Base-by-base conservation (phyloP, 495 filamentous ascomycete genomes). In the Neurospora sp. region DNA sequence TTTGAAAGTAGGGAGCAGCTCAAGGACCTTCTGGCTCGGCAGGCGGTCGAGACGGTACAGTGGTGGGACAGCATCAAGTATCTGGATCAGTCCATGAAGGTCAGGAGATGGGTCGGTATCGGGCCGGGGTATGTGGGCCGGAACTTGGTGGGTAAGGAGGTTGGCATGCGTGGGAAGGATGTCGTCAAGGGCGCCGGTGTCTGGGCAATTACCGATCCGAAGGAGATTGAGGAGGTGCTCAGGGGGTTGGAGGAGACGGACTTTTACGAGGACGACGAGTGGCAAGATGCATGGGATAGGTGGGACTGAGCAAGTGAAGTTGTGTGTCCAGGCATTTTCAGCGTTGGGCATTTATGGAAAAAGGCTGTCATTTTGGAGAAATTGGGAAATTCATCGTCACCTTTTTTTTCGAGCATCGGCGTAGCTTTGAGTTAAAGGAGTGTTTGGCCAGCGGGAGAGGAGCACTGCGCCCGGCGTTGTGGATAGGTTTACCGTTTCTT, bases 1-100 rank as follows among this genome's bases (percentile, higher is more conserved):
- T 97, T 97, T 75, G 81, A 83, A 72, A 91, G 87, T 69, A 88
- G 87, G 74, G 88, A 89, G 31, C 88, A 96, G 59, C 83, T 99
- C 31, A 92, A 91, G 75, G 87, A 93, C 73, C 81, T 95, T 5
- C 79, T 97, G 41, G 91, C 93, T 14, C 82, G 92, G 72, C 89
- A 92, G 76, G 93, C 90, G 68, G 90, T 94, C 16, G 93, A 97
- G 82, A 98, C 95, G 16, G 93, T 99, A 16, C 85, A 87, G 73
- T 99, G 96, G 96, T 96, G 93, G 90, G 93, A 96, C 68, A 94
- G 91, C 74, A 92, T 98, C 68, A 89, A 89, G 74, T 98, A 94
- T 76, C 83, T 99, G 59, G 93, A 98, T 79, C 90, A 96, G 75
- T 92, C 96, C 73, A 84, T 89, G 77, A 92, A 91, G 72, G 93